Conservation (phyloP, 2,329 filamentous ascomycete genomes). For the Dothideomycetes sp. region DNA sequence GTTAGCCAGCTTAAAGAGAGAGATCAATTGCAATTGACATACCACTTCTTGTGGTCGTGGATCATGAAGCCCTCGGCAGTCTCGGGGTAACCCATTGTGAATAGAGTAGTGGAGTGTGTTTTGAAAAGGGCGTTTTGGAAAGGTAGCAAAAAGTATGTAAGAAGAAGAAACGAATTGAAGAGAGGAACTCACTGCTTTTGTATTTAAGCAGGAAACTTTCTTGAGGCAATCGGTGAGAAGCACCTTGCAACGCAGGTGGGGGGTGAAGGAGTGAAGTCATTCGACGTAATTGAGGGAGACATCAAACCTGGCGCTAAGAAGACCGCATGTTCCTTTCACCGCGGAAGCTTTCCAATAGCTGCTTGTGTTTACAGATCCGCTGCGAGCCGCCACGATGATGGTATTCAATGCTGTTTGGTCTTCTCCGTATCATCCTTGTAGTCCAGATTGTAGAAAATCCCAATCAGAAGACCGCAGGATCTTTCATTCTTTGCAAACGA, state of each 20-base stretch:
- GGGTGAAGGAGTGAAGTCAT: slow-evolving; percentile 9
- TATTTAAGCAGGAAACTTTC: slow-evolving; percentile 8
- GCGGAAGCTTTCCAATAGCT: slow-evolving; percentile 3
- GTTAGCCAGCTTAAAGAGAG: slow-evolving; percentile 33
- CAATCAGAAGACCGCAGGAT: too few species aligned
- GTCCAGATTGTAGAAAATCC: too few species aligned
- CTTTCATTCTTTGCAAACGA: too few species aligned
- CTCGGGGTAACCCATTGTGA: slow-evolving; percentile 42
- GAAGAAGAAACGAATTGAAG: slow-evolving; percentile 1
- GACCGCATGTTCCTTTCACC: slow-evolving; percentile 9
- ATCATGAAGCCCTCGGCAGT: slow-evolving; percentile 42
- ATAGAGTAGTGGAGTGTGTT: slow-evolving; percentile 8
- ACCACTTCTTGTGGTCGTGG: slow-evolving; percentile 52
- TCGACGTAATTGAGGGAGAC: slow-evolving; percentile 7
- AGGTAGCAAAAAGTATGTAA: background rate
- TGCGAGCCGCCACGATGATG: too few species aligned
- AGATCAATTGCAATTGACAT: background rate
- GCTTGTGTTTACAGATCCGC: too few species aligned
- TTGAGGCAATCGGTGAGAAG: slow-evolving; percentile 9
- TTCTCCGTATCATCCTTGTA: too few species aligned
- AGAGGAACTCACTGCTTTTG: slow-evolving; percentile 1
- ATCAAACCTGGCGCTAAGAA: too few species aligned
- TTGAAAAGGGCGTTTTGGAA: background rate
- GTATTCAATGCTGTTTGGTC: too few species aligned
- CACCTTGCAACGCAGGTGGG: background rate